Base-by-base conservation (phyloP, 1,284 basidiomycete species). In the Uromyces viciae-fabae region DNA sequence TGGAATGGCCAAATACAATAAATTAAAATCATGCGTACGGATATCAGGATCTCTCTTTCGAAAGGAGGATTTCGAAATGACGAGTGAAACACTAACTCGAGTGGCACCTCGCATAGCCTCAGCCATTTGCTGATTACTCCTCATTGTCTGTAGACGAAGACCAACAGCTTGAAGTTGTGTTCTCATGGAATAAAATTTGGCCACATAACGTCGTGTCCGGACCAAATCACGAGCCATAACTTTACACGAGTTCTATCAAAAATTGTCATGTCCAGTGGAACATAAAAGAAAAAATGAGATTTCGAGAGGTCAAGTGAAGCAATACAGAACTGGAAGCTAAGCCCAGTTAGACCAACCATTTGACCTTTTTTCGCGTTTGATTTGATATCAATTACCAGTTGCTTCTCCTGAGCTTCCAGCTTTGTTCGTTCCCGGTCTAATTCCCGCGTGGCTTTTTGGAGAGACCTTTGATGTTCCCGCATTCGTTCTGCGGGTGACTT, bases 151-250 rank as follows among this genome's bases (percentile, higher is more conserved):
- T 89, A 99, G 97, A 82, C 97, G 90, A 81, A 99, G 88, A 22
- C 93, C 92, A 64, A 99, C 94, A 7, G 96, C 97, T 87, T 99
- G 97, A 0, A 99, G 89, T 85, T 99, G 97, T 0, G 97, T 99
- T 82, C 94, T 90, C 96, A 99, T 99, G 86, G 96, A 94, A 85
- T 98, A 94, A 88, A 99, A 99, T 86, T 98, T 99, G 87, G 98
- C 95, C 42, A 97, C 90, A 86, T 99, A 98, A 85, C 93, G 90
- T 73, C 97, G 89, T 33, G 96, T 98, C 82, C 97, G 90, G 82
- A 99, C 95, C 81, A 99, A 91, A 86, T 99, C 97, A 86, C 97
- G 98, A 49, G 97, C 97, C 92, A 98, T 97, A 82, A 99, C 93
- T 89, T 98, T 99, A 89, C 95, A 98, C 17, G 94, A 94, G 86